Percentiles rank a stretch among this genome's conserved stretches.
phyloP scores from a whole-genome alignment of 1,284 basidiomycete genomes.

The Cystobasidiaceae sp. region DNA sequence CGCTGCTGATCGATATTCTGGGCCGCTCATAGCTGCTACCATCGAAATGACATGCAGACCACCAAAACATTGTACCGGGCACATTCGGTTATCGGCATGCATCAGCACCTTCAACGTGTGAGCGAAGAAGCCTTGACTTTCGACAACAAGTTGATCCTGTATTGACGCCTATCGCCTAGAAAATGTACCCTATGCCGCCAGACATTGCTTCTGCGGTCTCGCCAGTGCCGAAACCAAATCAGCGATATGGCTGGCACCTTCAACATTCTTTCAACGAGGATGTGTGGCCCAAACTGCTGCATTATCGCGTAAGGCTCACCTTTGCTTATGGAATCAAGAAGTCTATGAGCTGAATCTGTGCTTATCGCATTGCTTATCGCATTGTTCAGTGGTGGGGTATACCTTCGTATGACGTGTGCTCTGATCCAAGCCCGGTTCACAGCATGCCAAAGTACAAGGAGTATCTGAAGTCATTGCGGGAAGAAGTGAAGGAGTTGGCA shows the following conservation, averaged over 20 bases:
- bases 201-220: not conserved
- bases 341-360: too few species aligned
- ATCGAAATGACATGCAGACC: conserved; percentile 10
- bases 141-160: too few species aligned
- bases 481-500: conserved; percentile 4
- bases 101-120: conserved; percentile 12
- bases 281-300: conserved; percentile 17
- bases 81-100: not conserved
- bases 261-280: conserved; percentile 11
- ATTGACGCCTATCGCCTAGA: too few species aligned
- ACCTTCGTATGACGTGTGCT: not conserved
- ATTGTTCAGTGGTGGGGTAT: conserved; percentile 1
- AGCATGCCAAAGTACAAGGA: not conserved
- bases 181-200: conserved; percentile 24
- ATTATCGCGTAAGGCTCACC: conserved; percentile 23
- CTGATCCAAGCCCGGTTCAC: not conserved
- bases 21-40: conserved; percentile 19
- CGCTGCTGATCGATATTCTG: too few species aligned
- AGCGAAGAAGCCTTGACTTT: too few species aligned
- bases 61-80: conserved; percentile 15
- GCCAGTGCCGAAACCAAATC: not conserved
- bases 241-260: conserved; percentile 19
- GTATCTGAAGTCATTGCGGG: not conserved
- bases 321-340: too few species aligned
- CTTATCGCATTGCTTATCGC: too few species aligned